Evolutionary conservation across 2,329 filamentous ascomycete genomes (phyloP), one percentile per base, ranked within the genome.

Genomic region (Zarea fungicola): DNA sequence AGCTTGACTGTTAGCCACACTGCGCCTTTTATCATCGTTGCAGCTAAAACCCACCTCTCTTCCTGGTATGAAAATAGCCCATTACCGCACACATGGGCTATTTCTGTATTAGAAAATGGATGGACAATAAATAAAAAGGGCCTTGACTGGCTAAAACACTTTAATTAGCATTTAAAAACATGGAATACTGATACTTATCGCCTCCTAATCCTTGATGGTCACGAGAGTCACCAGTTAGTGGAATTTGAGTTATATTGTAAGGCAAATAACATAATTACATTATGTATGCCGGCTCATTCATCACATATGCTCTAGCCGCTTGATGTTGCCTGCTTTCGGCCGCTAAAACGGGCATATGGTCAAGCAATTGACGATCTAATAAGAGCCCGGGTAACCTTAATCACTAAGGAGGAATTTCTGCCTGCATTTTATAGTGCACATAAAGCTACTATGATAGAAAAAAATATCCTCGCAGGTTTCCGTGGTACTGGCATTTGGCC

Each of bases 261-360:
- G 42, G 46, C 42, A 2, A 32, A 53, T 21, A 44, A 48, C 3
- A 53, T 50, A 29, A 52, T 52, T 26, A 49, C 46, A 4, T 32
- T 52, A 14, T 52, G 23, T 42, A 52, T 52, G 43, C 47, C 51
- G 6, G 29, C 48, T 39, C 22, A 53, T 53, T 48, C 23, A 35
- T 45, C 29, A 11, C 29, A 35, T 45, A 45, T 3, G 21, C 42
- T 35, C 26, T 52, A 1, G 36, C 42, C 49, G 18, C 37, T 48
- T 23, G 36, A 51, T 51, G 19, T 51, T 32, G 43, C 42, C 9
- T 43, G 49, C 22, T 47, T 51, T 42, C 18, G 42, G 13, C 41
- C 32, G 19, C 16, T 50, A 5, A 40, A 45, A 37, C 7, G 40
- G 19, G 42, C 48, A 2, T 51, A 51, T 28, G 43, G 36, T 48